Evolutionary conservation across 1,284 basidiomycete species (phyloP).

Genomic region (Trametes pubescens): DNA sequence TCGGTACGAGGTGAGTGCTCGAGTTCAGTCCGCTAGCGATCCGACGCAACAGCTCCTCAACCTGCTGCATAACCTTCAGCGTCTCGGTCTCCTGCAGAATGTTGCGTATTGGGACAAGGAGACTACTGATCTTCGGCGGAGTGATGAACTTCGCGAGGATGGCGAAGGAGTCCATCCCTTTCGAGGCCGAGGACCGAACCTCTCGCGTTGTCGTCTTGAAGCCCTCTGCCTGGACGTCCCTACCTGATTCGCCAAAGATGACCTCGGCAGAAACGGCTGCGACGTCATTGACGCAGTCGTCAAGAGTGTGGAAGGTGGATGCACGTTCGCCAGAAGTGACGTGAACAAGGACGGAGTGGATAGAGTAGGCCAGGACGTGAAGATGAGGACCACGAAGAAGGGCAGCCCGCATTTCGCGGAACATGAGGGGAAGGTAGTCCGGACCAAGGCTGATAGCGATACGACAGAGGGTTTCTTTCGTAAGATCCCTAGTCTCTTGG

Average conservation of each 20-base stretch:
- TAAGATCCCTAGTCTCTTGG: constrained; percentile 92
- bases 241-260: constrained; percentile 93
- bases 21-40: constrained; percentile 87
- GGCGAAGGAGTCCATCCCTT: constrained; percentile 86
- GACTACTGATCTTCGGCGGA: constrained; percentile 76
- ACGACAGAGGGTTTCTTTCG: constrained; percentile 85
- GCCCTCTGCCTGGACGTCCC: constrained; percentile 89
- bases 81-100: constrained; percentile 91
- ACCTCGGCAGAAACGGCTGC: constrained; percentile 91
- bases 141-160: constrained; percentile 83
- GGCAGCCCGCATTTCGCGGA: constrained; percentile 86
- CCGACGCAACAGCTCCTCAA: constrained; percentile 90
- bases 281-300: constrained; percentile 81
- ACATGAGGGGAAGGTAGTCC: constrained; percentile 73
- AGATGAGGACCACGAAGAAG: constrained; percentile 93
- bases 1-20: constrained; percentile 77
- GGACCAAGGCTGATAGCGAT: constrained; percentile 84
- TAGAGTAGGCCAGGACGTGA: constrained; percentile 89
- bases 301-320: constrained; percentile 67
- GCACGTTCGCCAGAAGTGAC: constrained; percentile 72
- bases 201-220: constrained; percentile 97
- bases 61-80: constrained; percentile 82
- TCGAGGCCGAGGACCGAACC: constrained; percentile 81
- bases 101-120: constrained; percentile 85
- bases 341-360: constrained; percentile 85